phyloP scores from a whole-genome alignment of 129 eudicot genomes.

The Flaveria brownii region DNA sequence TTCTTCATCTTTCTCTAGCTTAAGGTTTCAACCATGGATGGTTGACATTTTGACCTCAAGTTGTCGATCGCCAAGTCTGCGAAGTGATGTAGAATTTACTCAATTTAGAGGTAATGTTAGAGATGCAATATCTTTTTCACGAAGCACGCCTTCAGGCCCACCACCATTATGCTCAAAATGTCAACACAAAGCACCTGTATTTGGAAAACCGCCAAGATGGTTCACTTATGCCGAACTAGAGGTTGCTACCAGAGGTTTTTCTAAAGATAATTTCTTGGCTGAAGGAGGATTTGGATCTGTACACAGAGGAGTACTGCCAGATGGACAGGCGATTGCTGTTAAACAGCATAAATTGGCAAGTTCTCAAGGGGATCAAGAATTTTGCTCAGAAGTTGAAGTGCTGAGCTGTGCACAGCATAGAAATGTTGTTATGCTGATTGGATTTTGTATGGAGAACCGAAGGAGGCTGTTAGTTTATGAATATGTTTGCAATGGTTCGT shows the following conservation, averaged over 20 bases:
- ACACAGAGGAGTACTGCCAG: constrained; percentile 78
- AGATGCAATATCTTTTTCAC: constrained; percentile 76
- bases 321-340: constrained; percentile 90
- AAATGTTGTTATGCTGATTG: constrained; percentile 92
- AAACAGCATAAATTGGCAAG: constrained; percentile 98
- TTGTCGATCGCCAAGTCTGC: constrained; percentile 24
- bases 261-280: constrained; percentile 82
- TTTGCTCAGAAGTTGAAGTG: constrained; percentile 98
- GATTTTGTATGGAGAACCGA: constrained; percentile 92
- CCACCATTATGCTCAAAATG: constrained; percentile 96
- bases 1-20: constrained; percentile 68
- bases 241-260: constrained; percentile 83
- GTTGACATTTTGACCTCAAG: constrained; percentile 46
- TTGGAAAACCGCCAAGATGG: constrained; percentile 97
- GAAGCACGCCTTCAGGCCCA: constrained; percentile 67
- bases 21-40: constrained; percentile 82
- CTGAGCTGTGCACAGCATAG: constrained; percentile 98
- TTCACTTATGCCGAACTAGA: constrained; percentile 86
- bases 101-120: constrained; percentile 71
- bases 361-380: constrained; percentile 96
- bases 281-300: constrained; percentile 99
- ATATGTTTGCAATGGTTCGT: constrained; percentile 86
- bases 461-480: constrained; percentile 89
- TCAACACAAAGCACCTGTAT: constrained; percentile 89
- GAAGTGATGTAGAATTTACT: background rate